Evolutionary conservation across 2,329 filamentous ascomycete genomes (phyloP).

Genomic region (Aspergillus sojae): DNA sequence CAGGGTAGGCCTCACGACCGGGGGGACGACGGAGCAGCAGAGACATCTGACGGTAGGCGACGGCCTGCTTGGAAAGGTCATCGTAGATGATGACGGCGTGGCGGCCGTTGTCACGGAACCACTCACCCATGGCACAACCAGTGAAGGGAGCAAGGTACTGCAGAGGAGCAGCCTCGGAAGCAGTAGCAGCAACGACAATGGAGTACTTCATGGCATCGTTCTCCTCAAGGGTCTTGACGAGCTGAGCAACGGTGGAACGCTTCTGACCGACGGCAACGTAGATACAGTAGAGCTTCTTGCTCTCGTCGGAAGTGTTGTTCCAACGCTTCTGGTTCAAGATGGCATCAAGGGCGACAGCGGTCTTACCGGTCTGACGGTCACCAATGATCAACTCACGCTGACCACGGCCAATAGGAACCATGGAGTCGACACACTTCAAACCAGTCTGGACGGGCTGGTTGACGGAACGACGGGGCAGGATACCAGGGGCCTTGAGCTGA

Average conservation of each 20-base stretch:
- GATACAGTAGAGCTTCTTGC: conserved; percentile 99
- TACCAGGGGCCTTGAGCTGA: conserved; percentile 98
- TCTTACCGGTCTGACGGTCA: conserved; percentile 99
- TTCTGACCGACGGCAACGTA: conserved; percentile 99
- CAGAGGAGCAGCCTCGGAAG: conserved; percentile 92
- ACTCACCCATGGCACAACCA: conserved; percentile 68
- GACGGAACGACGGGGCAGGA: conserved; percentile 95
- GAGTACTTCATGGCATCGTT: conserved; percentile 99
- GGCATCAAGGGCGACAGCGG: conserved; percentile 94
- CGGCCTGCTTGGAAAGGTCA: conserved; percentile 96
- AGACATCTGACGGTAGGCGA: conserved; percentile 98
- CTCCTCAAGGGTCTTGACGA: conserved; percentile 99
- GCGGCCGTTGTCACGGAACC: conserved; percentile 80
- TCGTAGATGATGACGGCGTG: conserved; percentile 92
- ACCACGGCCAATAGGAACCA: conserved; percentile 99
- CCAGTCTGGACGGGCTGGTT: conserved; percentile 99
- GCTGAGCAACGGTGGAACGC: conserved; percentile 97
- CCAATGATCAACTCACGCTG: conserved; percentile 99
- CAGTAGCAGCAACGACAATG: conserved; percentile 90
- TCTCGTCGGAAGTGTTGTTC: conserved; percentile 85
- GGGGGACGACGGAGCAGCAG: conserved; percentile 96
- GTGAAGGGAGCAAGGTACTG: conserved; percentile 96
- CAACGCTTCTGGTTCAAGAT: conserved; percentile 99
- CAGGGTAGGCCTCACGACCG: conserved; percentile 98
- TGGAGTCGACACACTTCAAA: conserved; percentile 98